Conservation (phyloP, 768 basidiomycete species). For the Wakefieldia striispora region DNA sequence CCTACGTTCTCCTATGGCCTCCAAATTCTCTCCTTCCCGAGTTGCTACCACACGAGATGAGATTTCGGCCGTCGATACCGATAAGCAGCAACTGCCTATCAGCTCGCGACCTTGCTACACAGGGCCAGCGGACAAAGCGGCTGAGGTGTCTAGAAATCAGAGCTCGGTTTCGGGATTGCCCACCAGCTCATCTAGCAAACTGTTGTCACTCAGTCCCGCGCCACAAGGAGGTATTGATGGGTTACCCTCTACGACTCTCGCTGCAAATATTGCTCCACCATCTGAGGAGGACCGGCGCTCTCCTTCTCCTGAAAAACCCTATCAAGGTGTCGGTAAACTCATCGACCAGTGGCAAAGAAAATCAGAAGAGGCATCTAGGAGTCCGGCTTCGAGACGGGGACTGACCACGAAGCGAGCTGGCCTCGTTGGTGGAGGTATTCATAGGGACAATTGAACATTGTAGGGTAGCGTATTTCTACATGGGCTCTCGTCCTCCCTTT, state of each 20-base stretch:
- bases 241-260: constrained; percentile 13
- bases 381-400: constrained; percentile 37
- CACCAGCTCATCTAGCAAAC: constrained; percentile 19
- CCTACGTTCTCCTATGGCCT: constrained; percentile 21
- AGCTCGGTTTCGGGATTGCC: constrained; percentile 24
- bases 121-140: constrained; percentile 17
- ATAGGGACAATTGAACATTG: constrained; percentile 21
- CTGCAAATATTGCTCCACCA: constrained; percentile 10
- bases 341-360: constrained; percentile 90
- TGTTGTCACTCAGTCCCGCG: constrained; percentile 12
- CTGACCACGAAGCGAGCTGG: constrained; percentile 41
- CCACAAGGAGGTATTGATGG: constrained; percentile 27
- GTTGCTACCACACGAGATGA: constrained; percentile 9
- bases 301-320: constrained; percentile 74
- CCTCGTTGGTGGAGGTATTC: constrained; percentile 21
- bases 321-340: constrained; percentile 78
- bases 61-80: constrained; percentile 12
- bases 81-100: constrained; percentile 18
- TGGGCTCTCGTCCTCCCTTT: constrained; percentile 7
- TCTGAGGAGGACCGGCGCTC: constrained; percentile 39
- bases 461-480: constrained; percentile 10
- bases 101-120: constrained; percentile 13
- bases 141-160: constrained; percentile 13
- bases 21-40: constrained; percentile 27
- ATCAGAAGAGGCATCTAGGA: constrained; percentile 51